phyloP scores from a whole-genome alignment of 345 rosid genomes.

The Reutealis trisperma region DNA sequence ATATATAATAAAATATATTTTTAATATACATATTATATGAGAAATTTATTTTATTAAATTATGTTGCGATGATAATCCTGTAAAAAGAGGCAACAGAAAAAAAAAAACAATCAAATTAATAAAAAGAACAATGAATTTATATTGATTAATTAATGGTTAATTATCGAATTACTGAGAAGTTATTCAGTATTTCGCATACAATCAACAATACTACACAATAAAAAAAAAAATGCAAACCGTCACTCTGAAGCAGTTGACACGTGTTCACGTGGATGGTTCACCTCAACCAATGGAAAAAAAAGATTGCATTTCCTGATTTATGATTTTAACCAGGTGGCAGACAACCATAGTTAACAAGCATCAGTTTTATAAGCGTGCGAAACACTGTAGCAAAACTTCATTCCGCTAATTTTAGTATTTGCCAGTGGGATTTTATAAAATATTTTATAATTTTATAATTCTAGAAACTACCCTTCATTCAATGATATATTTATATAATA shows the following conservation, averaged over 20 bases:
- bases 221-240: not conserved
- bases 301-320: too few relatives aligned
- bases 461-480: not conserved
- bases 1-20: too few relatives aligned
- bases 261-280: conserved; percentile 4
- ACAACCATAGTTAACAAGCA: not conserved
- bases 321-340: not conserved
- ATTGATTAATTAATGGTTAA: too few relatives aligned
- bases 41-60: too few relatives aligned
- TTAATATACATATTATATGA: too few relatives aligned
- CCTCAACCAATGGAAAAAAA: too few relatives aligned
- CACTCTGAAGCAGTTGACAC: not conserved
- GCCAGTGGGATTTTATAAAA: not conserved
- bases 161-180: not conserved
- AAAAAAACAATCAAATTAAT: too few relatives aligned
- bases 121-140: too few relatives aligned
- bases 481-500: not conserved
- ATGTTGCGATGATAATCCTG: too few relatives aligned
- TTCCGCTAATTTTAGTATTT: not conserved
- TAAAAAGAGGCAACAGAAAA: too few relatives aligned
- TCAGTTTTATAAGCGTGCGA: not conserved
- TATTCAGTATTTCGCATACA: not conserved
- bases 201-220: not conserved
- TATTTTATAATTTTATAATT: not conserved
- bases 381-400: not conserved